Evolutionary conservation across 2,329 filamentous ascomycete genomes (phyloP).

Genomic region (Epichloe uncinata): DNA sequence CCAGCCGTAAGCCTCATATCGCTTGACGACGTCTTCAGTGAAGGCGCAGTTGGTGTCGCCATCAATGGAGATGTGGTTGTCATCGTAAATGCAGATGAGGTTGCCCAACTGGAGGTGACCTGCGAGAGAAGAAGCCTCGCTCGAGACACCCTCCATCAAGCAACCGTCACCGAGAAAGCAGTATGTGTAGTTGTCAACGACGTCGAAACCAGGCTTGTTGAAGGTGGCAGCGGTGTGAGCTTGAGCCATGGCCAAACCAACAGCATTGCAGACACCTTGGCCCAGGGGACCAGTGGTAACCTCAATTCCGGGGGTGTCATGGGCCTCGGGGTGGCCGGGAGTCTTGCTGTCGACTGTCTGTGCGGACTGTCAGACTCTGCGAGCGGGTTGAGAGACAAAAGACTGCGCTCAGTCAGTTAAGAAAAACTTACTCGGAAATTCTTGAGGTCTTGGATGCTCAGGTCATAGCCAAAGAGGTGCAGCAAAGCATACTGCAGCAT

Average conservation of each 20-base stretch:
- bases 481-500: slow-evolving; percentile 99
- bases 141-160: slow-evolving; percentile 94
- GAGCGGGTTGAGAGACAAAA: neutral
- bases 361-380: slow-evolving; percentile 2
- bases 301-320: slow-evolving; percentile 90
- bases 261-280: slow-evolving; percentile 93
- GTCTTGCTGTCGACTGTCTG: slow-evolving; percentile 57
- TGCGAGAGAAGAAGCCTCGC: slow-evolving; percentile 81
- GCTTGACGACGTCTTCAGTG: slow-evolving; percentile 90
- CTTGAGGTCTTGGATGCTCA: slow-evolving; percentile 88
- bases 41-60: slow-evolving; percentile 93
- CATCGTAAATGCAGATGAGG: slow-evolving; percentile 92
- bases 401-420: neutral
- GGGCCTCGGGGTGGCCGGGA: slow-evolving; percentile 89
- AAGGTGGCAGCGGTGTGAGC: slow-evolving; percentile 80
- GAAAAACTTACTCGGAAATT: slow-evolving; percentile 69
- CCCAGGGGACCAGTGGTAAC: slow-evolving; percentile 96
- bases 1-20: slow-evolving; percentile 97
- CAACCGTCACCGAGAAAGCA: slow-evolving; percentile 95
- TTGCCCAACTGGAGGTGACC: slow-evolving; percentile 97
- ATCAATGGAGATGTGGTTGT: slow-evolving; percentile 95
- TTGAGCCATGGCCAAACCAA: slow-evolving; percentile 95
- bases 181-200: slow-evolving; percentile 96
- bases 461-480: slow-evolving; percentile 83
- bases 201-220: slow-evolving; percentile 90